phyloP scores from a whole-genome alignment of 192 early-diverging fungal species.

The Coemansia sp. region DNA sequence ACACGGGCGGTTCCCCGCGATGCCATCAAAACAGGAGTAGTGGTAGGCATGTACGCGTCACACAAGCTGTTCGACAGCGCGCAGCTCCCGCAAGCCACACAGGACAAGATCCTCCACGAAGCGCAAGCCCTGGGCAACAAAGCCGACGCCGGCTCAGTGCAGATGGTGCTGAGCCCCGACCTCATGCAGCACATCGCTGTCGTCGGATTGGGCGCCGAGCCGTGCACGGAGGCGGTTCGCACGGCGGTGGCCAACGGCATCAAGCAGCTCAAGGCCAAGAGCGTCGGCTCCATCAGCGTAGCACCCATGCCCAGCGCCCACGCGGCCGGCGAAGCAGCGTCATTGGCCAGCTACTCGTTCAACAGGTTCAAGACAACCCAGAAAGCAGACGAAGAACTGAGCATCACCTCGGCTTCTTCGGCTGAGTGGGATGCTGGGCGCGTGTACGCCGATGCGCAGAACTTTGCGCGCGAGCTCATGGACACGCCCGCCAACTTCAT shows the following conservation, averaged over 20 bases:
- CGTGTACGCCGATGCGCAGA: slow-evolving; percentile 75
- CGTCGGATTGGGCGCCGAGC: slow-evolving; percentile 57
- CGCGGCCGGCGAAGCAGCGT: slow-evolving; percentile 74
- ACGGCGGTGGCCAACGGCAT: slow-evolving; percentile 69
- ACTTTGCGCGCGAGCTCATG: slow-evolving; percentile 79
- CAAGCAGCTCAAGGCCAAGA: slow-evolving; percentile 61
- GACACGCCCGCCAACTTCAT: slow-evolving; percentile 87
- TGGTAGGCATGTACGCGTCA: slow-evolving; percentile 29
- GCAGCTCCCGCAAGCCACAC: slow-evolving; percentile 15
- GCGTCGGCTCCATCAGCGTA: slow-evolving; percentile 57
- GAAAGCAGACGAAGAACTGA: background rate
- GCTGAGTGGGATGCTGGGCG: slow-evolving; percentile 59
- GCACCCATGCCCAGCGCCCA: slow-evolving; percentile 61
- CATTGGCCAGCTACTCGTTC: slow-evolving; percentile 67
- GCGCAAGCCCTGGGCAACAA: slow-evolving; percentile 21
- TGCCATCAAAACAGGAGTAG: slow-evolving; percentile 24
- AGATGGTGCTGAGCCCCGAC: slow-evolving; percentile 49
- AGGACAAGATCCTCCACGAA: slow-evolving; percentile 25
- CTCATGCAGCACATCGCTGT: slow-evolving; percentile 63
- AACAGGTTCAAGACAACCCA: slow-evolving; percentile 59
- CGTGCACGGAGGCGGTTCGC: slow-evolving; percentile 57
- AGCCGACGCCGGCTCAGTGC: slow-evolving; percentile 34
- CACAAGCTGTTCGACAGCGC: slow-evolving; percentile 29
- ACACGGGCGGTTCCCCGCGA: background rate
- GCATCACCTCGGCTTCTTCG: background rate